A percentile compares a stretch with the other conserved stretches of the same genome.
phyloP scores from a whole-genome alignment of 2,329 filamentous ascomycete species.

The Chrysoporthe austroafricana region DNA sequence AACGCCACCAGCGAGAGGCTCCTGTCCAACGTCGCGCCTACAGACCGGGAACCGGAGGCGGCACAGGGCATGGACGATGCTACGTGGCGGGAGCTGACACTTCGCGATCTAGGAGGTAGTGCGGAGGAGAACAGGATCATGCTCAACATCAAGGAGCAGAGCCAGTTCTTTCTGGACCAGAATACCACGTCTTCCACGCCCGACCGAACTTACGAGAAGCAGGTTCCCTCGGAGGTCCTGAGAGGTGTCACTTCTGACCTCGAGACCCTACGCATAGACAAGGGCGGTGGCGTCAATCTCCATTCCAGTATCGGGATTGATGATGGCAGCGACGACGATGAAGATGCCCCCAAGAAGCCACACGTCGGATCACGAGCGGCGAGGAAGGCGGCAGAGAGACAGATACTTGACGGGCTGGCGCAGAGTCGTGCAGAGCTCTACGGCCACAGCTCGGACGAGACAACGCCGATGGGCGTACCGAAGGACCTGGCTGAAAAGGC shows the following conservation, averaged over 20 bases:
- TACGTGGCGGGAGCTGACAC: conserved; percentile 72
- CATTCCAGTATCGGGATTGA: conserved; percentile 69
- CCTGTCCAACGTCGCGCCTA: conserved; percentile 82
- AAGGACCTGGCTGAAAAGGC: conserved; percentile 62
- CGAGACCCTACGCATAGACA: conserved; percentile 51
- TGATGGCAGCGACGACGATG: conserved; percentile 71
- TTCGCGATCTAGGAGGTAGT: conserved; percentile 80
- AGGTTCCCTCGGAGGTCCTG: conserved; percentile 72
- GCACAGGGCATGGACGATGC: conserved; percentile 72
- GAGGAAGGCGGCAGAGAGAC: conserved; percentile 65
- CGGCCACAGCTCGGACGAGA: conserved; percentile 52
- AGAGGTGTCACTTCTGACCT: conserved; percentile 67
- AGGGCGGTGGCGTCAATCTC: conserved; percentile 59
- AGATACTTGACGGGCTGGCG: conserved; percentile 67
- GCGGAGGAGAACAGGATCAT: conserved; percentile 76
- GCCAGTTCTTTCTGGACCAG: conserved; percentile 73
- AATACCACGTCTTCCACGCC: conserved; percentile 52
- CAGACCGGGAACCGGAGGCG: conserved; percentile 69
- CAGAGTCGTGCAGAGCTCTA: conserved; percentile 64
- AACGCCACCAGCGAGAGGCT: conserved; percentile 94
- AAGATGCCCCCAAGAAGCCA: conserved; percentile 51
- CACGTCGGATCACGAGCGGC: conserved; percentile 73
- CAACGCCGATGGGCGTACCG: conserved; percentile 59
- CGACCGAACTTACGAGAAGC: conserved; percentile 63
- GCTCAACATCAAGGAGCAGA: conserved; percentile 87